Evolutionary conservation across 225 moss, liverwort and hornwort genomes (phyloP), one percentile per base, ranked within the genome.

Genomic region (Polytrichum commune): DNA sequence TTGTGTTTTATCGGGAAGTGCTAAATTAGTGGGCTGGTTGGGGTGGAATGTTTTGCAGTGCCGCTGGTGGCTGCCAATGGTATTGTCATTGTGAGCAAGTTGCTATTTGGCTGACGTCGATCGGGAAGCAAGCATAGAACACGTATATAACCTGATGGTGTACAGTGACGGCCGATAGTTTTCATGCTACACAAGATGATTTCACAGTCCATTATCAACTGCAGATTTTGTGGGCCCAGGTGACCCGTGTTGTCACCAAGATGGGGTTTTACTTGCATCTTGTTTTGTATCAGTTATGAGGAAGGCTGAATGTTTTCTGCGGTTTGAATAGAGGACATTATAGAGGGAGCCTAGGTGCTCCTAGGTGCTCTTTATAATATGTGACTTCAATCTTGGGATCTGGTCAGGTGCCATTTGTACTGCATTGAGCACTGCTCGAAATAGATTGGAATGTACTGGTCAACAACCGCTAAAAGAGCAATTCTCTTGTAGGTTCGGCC

Each of bases 51-150:
- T 69, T 23, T 46, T 75, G 85, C 82, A 85, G 86, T 83, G 74
- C 83, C 86, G 57, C 72, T 86, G 73, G 70, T 81, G 26, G 72
- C 75, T 69, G 78, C 74, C 23, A 83, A 86, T 69, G 62, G 74
- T 60, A 55, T 76, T 8, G 81, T 78, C 19, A 87, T 71, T 7
- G 53, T 53, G 7, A 71, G 54, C 53, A 76, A 80, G 71, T 8
- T 74, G 27, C 55, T 69, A 46, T 81, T 83, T 69, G 83, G 78
- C 57, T 87, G 81, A 78, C 71, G 18, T 32, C 18, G 10, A 54
- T 54, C 54, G 3, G 24, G 53, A 55, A 24, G 16, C 68, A 25
- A 19, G 5, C 8, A 2, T 66, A 35, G 9, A 10, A 66, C 30
- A 20, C 18, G 66, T 46, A n/a, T 22, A 63, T 25, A 25, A 26